Percentiles rank a stretch among this genome's conserved stretches.
Evolutionary conservation across 2,329 filamentous ascomycete species (phyloP).

Genomic region (Botryotinia convoluta): DNA sequence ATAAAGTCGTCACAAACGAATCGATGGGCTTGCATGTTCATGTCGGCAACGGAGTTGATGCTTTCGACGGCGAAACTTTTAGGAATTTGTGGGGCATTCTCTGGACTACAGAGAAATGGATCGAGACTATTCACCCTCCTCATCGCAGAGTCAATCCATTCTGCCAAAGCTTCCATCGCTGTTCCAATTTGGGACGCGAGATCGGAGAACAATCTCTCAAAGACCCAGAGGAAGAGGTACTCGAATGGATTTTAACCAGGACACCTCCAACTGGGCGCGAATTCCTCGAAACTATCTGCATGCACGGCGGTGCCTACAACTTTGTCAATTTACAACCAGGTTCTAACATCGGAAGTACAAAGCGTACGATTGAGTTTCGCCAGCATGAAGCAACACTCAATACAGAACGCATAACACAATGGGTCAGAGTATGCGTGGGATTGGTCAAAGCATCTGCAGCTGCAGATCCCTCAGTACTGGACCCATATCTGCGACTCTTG

Average conservation of each 20-base stretch:
- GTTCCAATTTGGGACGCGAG: not conserved
- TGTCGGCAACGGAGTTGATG: constrained; percentile 35
- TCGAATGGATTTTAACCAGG: not conserved
- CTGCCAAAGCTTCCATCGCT: constrained; percentile 3
- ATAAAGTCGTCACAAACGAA: constrained; percentile 29
- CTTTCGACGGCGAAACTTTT: constrained; percentile 31
- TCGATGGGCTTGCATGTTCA: constrained; percentile 38
- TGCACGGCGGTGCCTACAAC: constrained; percentile 7
- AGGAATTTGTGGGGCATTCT: constrained; percentile 34
- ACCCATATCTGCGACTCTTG: not conserved
- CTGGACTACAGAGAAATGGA: constrained; percentile 34
- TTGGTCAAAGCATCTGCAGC: constrained; percentile 17
- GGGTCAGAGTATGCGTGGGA: constrained; percentile 25
- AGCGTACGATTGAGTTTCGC: constrained; percentile 33
- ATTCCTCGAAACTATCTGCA: not conserved
- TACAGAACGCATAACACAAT: constrained; percentile 21
- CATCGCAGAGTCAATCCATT: not conserved
- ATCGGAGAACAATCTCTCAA: not conserved
- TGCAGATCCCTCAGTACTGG: not conserved
- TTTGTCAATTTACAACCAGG: not conserved
- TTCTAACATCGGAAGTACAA: not conserved
- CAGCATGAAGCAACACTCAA: constrained; percentile 30
- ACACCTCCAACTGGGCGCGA: not conserved
- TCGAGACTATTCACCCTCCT: constrained; percentile 34
- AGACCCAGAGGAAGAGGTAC: not conserved